Conservation (phyloP, 2,329 filamentous ascomycete species). For the Dothiorella sarmentorum region DNA sequence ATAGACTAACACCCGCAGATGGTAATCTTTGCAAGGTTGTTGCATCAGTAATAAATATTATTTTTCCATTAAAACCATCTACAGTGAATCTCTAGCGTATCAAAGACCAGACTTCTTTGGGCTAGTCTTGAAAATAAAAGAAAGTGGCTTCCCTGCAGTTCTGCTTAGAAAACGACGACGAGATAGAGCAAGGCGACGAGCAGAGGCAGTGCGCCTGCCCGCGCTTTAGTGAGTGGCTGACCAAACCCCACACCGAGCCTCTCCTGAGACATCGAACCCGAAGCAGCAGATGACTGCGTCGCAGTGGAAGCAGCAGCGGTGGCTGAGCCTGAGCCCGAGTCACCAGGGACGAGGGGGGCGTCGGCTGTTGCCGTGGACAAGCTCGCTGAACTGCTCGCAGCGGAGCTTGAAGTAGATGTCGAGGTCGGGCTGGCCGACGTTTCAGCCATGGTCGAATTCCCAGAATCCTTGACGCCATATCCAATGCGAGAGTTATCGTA, state of each 20-base stretch:
- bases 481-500: constrained; percentile 64
- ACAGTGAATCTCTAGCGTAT: too few species aligned
- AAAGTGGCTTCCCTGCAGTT: too few species aligned
- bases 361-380: background rate
- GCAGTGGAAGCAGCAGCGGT: background rate
- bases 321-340: background rate
- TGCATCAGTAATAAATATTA: too few species aligned
- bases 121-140: too few species aligned
- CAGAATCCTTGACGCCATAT: constrained; percentile 29
- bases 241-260: background rate
- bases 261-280: background rate
- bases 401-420: background rate
- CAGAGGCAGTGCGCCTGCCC: background rate
- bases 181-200: background rate
- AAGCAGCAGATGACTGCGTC: background rate
- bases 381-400: background rate
- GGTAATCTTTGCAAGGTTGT: too few species aligned
- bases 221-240: background rate
- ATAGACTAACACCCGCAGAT: too few species aligned
- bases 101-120: too few species aligned
- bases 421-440: background rate
- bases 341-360: background rate
- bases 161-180: background rate
- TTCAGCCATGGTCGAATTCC: constrained; percentile 11
- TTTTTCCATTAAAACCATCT: too few species aligned